Base-by-base conservation (phyloP, 2,329 filamentous ascomycete species). In the Microcyclospora tardicrescens region DNA sequence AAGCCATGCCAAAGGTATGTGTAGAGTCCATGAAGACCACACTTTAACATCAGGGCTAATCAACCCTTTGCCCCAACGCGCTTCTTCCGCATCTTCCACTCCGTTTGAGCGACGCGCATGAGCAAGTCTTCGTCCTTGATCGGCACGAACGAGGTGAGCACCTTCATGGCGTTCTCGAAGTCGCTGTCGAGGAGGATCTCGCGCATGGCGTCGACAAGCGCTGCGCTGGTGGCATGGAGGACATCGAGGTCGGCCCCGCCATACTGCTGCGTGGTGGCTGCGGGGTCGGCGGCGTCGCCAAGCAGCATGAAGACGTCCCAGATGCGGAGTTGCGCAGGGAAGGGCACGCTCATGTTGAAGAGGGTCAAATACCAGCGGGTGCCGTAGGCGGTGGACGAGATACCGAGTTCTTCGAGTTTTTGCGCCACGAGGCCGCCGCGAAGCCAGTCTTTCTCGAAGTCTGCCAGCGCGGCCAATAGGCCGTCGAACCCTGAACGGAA, bases 221-320 rank as follows among this genome's bases (percentile, higher is more conserved):
- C 89, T 2, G 87, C 83, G 44, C 82, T 83, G 5, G 86, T 82
- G 10, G 91, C 89, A 61, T 98, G 91, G 36, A 98, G 67, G 28
- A 96, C 73, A 53, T 93, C 86, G 28, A 96, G 71, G 37, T 85
- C 82, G 30, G 75, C 72, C 50, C 72, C 66, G 51, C 49, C 56
- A 77, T 71, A 34, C 60, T 24, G 19, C 19, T 19, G 28, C 10
- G 10, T 36, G 40, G 51, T 44, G 43, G 58, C 48, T 15, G 50
- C 55, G 19, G 71, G 66, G n/a, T 77, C 68, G 24, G 52, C 6
- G 9, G 72, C 70, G 50, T 89, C 84, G 34, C 89, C 91, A 10
- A 96, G 74, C 11, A 98, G 75, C 74, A 98, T 85, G 62, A 96
- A 96, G 1, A 95, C 83, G 56, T 98, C 91, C 91, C 91, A 98